phyloP scores from a whole-genome alignment of 2,329 filamentous ascomycete genomes.

The Neofusicoccum laricinum region DNA sequence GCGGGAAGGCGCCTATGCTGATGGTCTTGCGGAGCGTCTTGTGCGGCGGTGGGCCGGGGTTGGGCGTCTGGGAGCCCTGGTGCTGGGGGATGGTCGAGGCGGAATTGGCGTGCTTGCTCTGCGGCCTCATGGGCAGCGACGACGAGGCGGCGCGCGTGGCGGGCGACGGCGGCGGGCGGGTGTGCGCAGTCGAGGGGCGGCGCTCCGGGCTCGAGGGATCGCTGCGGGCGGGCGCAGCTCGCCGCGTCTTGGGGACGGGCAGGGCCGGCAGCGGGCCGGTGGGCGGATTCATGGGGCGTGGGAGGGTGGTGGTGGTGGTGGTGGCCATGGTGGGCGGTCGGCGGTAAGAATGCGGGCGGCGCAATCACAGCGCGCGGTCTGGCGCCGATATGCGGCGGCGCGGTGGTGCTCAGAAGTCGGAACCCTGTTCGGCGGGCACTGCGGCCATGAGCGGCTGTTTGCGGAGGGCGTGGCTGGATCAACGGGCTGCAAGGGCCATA shows the following conservation, averaged over 20 bases:
- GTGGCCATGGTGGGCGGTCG: constrained; percentile 8
- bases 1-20: constrained; percentile 91
- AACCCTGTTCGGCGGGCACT: background rate
- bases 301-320: constrained; percentile 55
- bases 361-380: constrained; percentile 9
- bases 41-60: constrained; percentile 38
- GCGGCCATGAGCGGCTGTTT: background rate
- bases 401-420: background rate
- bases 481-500: constrained; percentile 10
- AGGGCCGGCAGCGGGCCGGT: constrained; percentile 70
- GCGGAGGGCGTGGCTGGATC: background rate
- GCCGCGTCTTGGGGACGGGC: constrained; percentile 67
- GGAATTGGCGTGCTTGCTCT: constrained; percentile 15
- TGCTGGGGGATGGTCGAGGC: constrained; percentile 22
- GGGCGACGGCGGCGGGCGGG: background rate
- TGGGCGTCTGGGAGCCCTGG: constrained; percentile 14
- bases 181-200: background rate
- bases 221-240: background rate
- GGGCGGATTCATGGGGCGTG: constrained; percentile 66
- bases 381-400: constrained; percentile 9
- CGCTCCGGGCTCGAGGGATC: constrained; percentile 52
- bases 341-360: background rate
- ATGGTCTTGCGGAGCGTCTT: constrained; percentile 81
- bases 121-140: constrained; percentile 15
- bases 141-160: constrained; percentile 14